phyloP scores from a whole-genome alignment of 495 filamentous ascomycete species.

The Penicillium chermesinum region DNA sequence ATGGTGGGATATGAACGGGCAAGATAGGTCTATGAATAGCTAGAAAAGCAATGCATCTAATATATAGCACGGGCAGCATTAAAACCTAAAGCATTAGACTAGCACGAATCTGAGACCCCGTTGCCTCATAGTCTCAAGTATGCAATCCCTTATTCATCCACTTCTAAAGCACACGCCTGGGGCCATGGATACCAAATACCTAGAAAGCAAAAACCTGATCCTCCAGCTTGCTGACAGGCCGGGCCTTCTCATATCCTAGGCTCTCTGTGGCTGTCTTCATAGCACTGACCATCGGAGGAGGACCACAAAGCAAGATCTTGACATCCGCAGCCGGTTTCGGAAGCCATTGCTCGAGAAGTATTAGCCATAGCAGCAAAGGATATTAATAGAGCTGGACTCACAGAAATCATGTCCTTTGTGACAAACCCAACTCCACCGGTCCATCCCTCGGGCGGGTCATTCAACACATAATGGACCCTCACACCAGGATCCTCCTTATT shows the following conservation, averaged over 20 bases:
- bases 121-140: no score
- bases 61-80: background rate
- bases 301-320: conserved; percentile 92
- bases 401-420: conserved; percentile 91
- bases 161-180: background rate
- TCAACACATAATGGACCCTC: conserved; percentile 87
- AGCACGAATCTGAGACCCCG: no score
- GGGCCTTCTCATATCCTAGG: conserved; percentile 84
- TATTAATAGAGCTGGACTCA: conserved; percentile 20
- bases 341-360: conserved; percentile 56
- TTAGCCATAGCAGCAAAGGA: conserved; percentile 6
- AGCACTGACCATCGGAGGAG: conserved; percentile 92
- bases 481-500: conserved; percentile 71
- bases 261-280: conserved; percentile 93
- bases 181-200: conserved; percentile 5
- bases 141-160: background rate
- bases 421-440: conserved; percentile 87
- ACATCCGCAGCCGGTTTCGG: conserved; percentile 80
- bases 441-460: conserved; percentile 92
- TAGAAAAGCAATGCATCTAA: background rate
- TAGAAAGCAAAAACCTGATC: conserved; percentile 99
- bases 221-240: conserved; percentile 90
- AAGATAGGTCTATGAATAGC: conserved; percentile 5
- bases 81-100: no score
- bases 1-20: conserved; percentile 44